A percentile compares a stretch with the other conserved stretches of the same genome.
phyloP scores from a whole-genome alignment of 768 basidiomycete genomes.

The Mycena indigotica region DNA sequence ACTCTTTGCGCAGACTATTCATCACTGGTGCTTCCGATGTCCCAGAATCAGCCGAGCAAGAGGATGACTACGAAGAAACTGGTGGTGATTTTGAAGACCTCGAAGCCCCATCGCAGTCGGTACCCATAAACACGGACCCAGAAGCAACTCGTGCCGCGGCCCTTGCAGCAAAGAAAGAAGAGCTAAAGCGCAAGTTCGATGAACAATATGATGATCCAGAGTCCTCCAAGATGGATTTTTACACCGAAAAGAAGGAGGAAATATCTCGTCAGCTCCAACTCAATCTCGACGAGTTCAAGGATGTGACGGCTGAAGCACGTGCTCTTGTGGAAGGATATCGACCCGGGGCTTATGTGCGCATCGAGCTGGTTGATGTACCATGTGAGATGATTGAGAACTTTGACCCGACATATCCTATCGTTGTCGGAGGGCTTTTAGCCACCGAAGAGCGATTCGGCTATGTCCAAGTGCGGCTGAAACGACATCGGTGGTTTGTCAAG shows the following conservation, averaged over 20 bases:
- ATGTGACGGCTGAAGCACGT: conserved; percentile 73
- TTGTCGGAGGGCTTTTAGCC: conserved; percentile 88
- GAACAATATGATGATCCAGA: conserved; percentile 94
- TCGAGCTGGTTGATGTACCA: conserved; percentile 84
- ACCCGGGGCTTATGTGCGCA: conserved; percentile 89
- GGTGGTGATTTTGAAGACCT: conserved; percentile 47
- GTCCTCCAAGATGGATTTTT: conserved; percentile 79
- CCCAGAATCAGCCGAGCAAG: conserved; percentile 34
- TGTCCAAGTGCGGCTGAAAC: conserved; percentile 93
- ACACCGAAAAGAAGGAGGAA: conserved; percentile 89
- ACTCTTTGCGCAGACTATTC: conserved; percentile 85
- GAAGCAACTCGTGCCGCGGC: conserved; percentile 48
- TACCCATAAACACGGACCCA: conserved; percentile 25
- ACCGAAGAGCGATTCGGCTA: conserved; percentile 93
- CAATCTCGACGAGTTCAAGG: conserved; percentile 84
- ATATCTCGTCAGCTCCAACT: conserved; percentile 82
- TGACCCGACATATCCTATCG: conserved; percentile 85
- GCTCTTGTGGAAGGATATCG: conserved; percentile 87
- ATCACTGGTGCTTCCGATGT: conserved; percentile 73
- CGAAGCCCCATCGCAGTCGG: conserved; percentile 35
- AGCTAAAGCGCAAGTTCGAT: conserved; percentile 92
- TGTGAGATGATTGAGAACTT: conserved; percentile 93
- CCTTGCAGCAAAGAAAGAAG: conserved; percentile 86
- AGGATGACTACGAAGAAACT: conserved; percentile 43
- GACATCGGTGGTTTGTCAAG: conserved; percentile 90